Evolutionary conservation across 495 filamentous ascomycete species (phyloP), one percentile per base, ranked within the genome.

Genomic region (Polyplosphaeria fusca): DNA sequence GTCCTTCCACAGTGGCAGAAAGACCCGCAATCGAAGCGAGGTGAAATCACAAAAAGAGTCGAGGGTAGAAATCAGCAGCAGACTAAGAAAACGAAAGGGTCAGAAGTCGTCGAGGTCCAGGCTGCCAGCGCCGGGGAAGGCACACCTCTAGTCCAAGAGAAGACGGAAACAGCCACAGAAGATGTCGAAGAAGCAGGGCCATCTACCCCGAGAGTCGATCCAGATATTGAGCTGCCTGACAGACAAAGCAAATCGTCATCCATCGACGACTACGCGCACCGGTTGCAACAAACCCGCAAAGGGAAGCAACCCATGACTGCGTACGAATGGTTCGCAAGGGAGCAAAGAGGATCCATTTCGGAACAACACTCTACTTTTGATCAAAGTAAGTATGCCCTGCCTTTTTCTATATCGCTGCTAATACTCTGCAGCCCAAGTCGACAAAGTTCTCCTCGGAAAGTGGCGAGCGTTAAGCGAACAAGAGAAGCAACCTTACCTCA

Each of bases 1-100:
- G 62, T 65, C 19, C 27, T 41, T 3, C 62, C 62, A 13, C 51
- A 58, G 23, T 65, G 57, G 57, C 14, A 50, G 28, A 28, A 51
- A 38, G 62, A 65, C 41, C 32, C 39, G 14, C n/a, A 20, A 2
- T 42, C 5, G 28, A 57, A 65, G 35, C 41, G 40, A 27, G 35
- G 49, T 14, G 19, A 35, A 16, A 42, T 58, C 19, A 37, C n/a
- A n/a, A 35, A 35, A n/a, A 38, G 24, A 26, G 25, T 45, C 3
- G 28, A 32, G 9, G 26, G 52, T 18, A 43, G 23, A 40, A 25
- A 48, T 32, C 20, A 32, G 35, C 19, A 20, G 16, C 22, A 11
- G 19, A 30, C 38, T 26, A 22, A 39, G 30, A 19, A 23, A 24
- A 35, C 30, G 30, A 7, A 7, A 35, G 42, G 16, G n/a, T 11